Conservation (phyloP, 192 early-diverging fungal species). For the Coemansia sp. region DNA sequence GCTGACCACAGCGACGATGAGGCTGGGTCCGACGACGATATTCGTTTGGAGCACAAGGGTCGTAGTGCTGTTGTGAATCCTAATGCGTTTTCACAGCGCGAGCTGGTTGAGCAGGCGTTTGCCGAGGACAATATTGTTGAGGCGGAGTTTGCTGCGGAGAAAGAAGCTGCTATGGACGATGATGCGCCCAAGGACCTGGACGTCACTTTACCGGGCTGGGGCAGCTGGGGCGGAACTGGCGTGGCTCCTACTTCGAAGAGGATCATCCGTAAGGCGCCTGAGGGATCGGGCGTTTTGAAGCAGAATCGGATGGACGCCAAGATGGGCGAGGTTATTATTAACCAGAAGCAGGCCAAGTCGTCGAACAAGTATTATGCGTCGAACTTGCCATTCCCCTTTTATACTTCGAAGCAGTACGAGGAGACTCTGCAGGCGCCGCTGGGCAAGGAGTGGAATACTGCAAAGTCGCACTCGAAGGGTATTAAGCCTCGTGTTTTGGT, state of each 20-base stretch:
- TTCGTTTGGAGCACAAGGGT: constrained; percentile 25
- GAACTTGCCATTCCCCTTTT: constrained; percentile 84
- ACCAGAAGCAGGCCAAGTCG: constrained; percentile 81
- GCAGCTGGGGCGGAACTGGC: constrained; percentile 77
- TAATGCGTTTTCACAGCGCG: constrained; percentile 68
- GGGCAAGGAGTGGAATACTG: constrained; percentile 97
- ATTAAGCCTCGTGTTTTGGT: constrained; percentile 82
- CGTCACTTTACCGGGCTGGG: constrained; percentile 94
- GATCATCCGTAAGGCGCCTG: constrained; percentile 54
- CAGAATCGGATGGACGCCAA: constrained; percentile 33
- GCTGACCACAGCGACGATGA: constrained; percentile 19
- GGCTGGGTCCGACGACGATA: constrained; percentile 21
- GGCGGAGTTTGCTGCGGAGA: constrained; percentile 89
- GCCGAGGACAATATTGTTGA: constrained; percentile 90
- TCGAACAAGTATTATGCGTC: constrained; percentile 72
- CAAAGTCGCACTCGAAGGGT: constrained; percentile 68
- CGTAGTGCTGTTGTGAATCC: constrained; percentile 55
- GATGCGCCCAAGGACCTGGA: constrained; percentile 82
- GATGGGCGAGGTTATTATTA: constrained; percentile 81
- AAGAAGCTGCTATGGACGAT: constrained; percentile 66
- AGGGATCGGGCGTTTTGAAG: constrained; percentile 27
- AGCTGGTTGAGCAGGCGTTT: constrained; percentile 93
- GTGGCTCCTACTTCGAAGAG: constrained; percentile 67
- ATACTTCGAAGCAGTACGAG: constrained; percentile 88
- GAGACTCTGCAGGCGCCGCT: constrained; percentile 78